Evolutionary conservation across 257 asterid genomes (phyloP).

Genomic region (Eustoma russellianum): DNA sequence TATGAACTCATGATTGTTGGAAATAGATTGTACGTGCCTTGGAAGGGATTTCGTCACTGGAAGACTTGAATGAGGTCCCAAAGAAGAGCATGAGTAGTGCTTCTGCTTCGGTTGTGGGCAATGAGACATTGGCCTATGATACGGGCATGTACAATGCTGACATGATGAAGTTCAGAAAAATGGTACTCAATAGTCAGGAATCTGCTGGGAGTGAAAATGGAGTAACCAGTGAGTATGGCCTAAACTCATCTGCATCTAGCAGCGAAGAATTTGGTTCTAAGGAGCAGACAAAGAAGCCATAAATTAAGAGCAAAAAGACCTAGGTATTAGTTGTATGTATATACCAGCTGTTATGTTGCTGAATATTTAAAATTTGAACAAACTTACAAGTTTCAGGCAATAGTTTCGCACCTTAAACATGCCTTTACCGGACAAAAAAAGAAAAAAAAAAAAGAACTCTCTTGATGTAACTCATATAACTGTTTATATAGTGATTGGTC

Average conservation of each 20-base stretch:
- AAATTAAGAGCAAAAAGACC: not conserved
- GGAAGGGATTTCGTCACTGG: slow-evolving; percentile 74
- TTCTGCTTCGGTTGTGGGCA: slow-evolving; percentile 7
- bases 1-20: not conserved
- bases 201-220: slow-evolving; percentile 51
- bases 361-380: too few relatives aligned
- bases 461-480: too few relatives aligned
- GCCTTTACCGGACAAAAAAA: too few relatives aligned
- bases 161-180: slow-evolving; percentile 69
- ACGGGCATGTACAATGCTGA: slow-evolving; percentile 78
- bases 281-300: slow-evolving; percentile 9
- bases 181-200: slow-evolving; percentile 53
- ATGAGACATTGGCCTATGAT: slow-evolving; percentile 28
- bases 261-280: slow-evolving; percentile 18
- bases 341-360: too few relatives aligned
- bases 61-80: slow-evolving; percentile 51
- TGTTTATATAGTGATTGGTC: too few relatives aligned
- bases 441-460: too few relatives aligned
- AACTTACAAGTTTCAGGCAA: too few relatives aligned
- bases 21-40: slow-evolving; percentile 60
- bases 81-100: slow-evolving; percentile 27
- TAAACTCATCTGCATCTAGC: slow-evolving; percentile 43
- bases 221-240: slow-evolving; percentile 50
- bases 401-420: too few relatives aligned
- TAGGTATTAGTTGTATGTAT: too few relatives aligned